These are phyloP conservation scores for Beauveria australis DNA, from an alignment of 2,329 filamentous ascomycete genomes.

Conservation along the genomic window DNA sequence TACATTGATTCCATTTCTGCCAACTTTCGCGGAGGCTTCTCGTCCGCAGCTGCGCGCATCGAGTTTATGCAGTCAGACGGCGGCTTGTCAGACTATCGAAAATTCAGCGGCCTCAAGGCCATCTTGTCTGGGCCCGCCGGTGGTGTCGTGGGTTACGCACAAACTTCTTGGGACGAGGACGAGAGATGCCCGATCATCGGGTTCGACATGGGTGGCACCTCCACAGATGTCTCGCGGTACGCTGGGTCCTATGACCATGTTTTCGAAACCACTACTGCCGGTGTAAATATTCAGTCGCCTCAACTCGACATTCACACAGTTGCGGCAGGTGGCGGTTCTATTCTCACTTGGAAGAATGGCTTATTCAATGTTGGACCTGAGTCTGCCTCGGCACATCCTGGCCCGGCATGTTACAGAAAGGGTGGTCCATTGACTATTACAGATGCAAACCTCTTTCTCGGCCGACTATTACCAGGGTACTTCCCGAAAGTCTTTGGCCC, in stretches of 20 bases:
- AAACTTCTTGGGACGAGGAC: constrained; percentile 61
- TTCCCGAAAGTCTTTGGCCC: constrained; percentile 67
- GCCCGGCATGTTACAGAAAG: constrained; percentile 66
- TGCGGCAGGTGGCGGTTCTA: constrained; percentile 65
- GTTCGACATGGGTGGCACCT: constrained; percentile 67
- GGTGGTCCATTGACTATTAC: constrained; percentile 64
- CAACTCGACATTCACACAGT: constrained; percentile 79
- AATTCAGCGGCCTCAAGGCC: constrained; percentile 60
- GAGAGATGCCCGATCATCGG: constrained; percentile 65
- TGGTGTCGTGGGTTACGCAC: constrained; percentile 67
- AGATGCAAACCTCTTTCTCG: constrained; percentile 63
- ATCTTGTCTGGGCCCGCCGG: constrained; percentile 71
- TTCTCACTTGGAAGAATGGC: constrained; percentile 63
- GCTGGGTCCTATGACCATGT: constrained; percentile 35
- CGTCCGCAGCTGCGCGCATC: constrained; percentile 39
- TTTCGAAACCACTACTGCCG: constrained; percentile 71
- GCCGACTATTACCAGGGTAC: constrained; percentile 51
- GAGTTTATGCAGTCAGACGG: constrained; percentile 64
- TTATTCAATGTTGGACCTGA: constrained; percentile 67
- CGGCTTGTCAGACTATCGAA: constrained; percentile 44
- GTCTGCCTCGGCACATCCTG: constrained; percentile 61
- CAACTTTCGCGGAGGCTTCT: constrained; percentile 29
- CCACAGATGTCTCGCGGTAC: constrained; percentile 66
- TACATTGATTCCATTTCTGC: constrained; percentile 28
- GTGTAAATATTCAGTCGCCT: constrained; percentile 69